These are phyloP conservation scores for Podaxis rugospora DNA, from an alignment of 768 basidiomycete species.

Conservation along the genomic window DNA sequence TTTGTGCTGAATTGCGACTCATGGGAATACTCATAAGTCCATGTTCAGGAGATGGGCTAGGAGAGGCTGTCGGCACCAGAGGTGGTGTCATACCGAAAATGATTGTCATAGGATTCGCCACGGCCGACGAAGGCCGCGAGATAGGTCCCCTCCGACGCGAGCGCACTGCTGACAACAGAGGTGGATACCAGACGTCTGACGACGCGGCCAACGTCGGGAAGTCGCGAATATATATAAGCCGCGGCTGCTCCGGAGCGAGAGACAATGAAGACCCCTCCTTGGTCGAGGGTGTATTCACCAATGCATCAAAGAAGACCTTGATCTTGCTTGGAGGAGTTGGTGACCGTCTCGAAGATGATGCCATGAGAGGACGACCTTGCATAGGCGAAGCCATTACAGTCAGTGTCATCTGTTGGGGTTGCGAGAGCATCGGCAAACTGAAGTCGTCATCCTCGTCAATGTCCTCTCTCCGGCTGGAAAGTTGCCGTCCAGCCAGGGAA, in stretches of 20 bases:
- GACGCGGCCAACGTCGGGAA: conserved; percentile 71
- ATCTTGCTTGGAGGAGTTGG: conserved; percentile 47
- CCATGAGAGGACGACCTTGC: conserved; percentile 34
- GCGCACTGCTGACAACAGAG: conserved; percentile 74
- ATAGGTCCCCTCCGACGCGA: conserved; percentile 66
- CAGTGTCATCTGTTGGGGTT: conserved; percentile 37
- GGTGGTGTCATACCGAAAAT: conserved; percentile 80
- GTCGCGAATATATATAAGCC: conserved; percentile 82
- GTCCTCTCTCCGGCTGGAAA: conserved; percentile 32
- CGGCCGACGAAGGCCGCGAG: conserved; percentile 53
- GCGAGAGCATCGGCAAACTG: conserved; percentile 21
- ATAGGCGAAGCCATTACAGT: conserved; percentile 33
- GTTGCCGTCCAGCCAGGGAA: conserved; percentile 20
- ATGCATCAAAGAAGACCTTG: conserved; percentile 71
- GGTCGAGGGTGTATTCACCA: conserved; percentile 52
- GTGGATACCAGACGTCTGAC: conserved; percentile 75
- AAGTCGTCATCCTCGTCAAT: conserved; percentile 36
- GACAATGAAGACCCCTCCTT: conserved; percentile 5
- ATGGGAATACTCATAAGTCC: conserved; percentile 42
- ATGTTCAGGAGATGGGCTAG: conserved; percentile 20
- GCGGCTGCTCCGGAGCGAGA: conserved; percentile 35
- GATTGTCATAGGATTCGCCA: conserved; percentile 71
- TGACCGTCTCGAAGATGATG: conserved; percentile 37
- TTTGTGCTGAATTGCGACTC: conserved; percentile 33
- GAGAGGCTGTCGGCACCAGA: conserved; percentile 12